Evolutionary conservation across 1,284 basidiomycete species (phyloP).

Genomic region (Marasmius tenuissimus): DNA sequence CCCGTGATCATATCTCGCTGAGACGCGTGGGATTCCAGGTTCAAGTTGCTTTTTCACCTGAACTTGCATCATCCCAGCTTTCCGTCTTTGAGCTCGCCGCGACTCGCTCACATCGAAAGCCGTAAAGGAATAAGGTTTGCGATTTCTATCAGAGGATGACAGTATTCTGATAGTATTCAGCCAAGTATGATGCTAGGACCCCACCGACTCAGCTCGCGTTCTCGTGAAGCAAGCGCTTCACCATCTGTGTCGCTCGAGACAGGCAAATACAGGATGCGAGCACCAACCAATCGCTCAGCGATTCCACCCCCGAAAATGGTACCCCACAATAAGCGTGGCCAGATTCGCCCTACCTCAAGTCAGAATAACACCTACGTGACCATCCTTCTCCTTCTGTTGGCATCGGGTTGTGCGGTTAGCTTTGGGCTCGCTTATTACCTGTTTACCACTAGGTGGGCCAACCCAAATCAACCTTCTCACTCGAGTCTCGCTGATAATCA

Average conservation of each 20-base stretch:
- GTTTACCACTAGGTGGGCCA: conserved; percentile 59
- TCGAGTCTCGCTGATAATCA: conserved; percentile 25
- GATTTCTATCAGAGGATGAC: too few species aligned
- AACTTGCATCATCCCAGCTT: too few species aligned
- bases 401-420: conserved; percentile 47
- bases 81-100: too few species aligned
- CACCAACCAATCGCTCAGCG: conserved; percentile 31
- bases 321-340: conserved; percentile 16
- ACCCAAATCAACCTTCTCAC: conserved; percentile 18
- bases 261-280: conserved; percentile 60
- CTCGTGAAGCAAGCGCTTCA: conserved; percentile 38
- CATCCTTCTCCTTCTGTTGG: conserved; percentile 44
- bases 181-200: not conserved
- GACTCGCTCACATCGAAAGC: too few species aligned
- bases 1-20: too few species aligned
- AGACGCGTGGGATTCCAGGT: too few species aligned
- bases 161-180: not conserved
- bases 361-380: conserved; percentile 21
- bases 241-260: conserved; percentile 66
- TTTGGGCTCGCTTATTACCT: conserved; percentile 66
- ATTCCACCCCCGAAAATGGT: not conserved
- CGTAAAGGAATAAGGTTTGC: too few species aligned
- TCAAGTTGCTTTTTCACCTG: too few species aligned
- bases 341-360: conserved; percentile 11
- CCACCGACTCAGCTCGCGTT: conserved; percentile 25